Conservation (phyloP, 345 rosid species). For the Passiflora organensis region DNA sequence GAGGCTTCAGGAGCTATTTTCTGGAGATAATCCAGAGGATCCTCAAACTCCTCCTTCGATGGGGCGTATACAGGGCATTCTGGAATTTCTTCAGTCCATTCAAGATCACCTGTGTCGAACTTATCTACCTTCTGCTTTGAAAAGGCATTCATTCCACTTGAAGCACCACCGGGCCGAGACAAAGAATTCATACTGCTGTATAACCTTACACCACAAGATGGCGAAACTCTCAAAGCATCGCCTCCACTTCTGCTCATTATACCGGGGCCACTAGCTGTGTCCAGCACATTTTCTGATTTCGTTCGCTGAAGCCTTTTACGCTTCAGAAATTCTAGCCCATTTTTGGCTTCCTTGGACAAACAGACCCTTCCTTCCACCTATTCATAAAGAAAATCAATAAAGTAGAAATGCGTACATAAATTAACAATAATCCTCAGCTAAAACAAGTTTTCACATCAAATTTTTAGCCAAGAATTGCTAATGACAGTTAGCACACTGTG, state of each 20-base stretch:
- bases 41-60: constrained; percentile 93
- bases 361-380: constrained; percentile 96
- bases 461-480: too few relatives aligned
- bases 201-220: constrained; percentile 76
- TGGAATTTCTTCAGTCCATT: constrained; percentile 82
- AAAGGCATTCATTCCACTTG: constrained; percentile 43
- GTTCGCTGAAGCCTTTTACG: constrained; percentile 69
- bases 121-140: constrained; percentile 65
- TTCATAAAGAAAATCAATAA: constrained; percentile 13
- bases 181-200: constrained; percentile 38
- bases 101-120: constrained; percentile 63
- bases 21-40: constrained; percentile 85
- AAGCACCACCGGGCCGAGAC: constrained; percentile 27
- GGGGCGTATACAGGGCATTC: constrained; percentile 95
- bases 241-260: constrained; percentile 79
- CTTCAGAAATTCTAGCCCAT: constrained; percentile 75
- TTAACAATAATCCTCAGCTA: too few relatives aligned
- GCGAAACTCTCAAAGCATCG: constrained; percentile 70
- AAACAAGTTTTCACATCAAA: too few relatives aligned
- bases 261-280: constrained; percentile 30
- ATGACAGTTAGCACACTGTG: too few relatives aligned
- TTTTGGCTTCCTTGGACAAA: constrained; percentile 60
- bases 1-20: constrained; percentile 96
- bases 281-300: constrained; percentile 45
- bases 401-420: background rate